Evolutionary conservation across 2,329 filamentous ascomycete species (phyloP).

Genomic region (Diaporthe sp.): DNA sequence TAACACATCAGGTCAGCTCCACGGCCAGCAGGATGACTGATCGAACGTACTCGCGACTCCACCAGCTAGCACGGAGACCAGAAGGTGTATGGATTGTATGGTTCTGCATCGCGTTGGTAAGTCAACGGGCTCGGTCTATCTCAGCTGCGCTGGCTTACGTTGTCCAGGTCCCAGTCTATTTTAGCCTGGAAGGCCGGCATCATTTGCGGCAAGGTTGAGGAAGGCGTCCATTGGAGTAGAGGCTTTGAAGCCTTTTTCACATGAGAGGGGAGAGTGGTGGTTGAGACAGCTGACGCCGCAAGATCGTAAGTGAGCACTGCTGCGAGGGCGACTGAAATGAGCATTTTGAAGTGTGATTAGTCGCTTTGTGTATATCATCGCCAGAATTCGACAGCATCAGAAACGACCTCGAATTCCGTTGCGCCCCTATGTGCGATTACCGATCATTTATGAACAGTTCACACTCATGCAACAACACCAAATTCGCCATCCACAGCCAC

Average conservation of each 20-base stretch:
- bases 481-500: neutral
- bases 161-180: constrained; percentile 2
- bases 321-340: neutral
- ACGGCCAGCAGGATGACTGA: neutral
- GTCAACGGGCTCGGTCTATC: neutral
- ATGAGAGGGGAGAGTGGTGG: neutral
- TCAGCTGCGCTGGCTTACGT: neutral
- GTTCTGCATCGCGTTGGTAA: neutral
- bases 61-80: neutral
- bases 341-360: neutral
- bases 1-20: neutral
- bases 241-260: neutral
- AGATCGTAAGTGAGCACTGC: neutral
- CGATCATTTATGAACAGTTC: neutral
- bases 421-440: no score
- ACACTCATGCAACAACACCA: neutral
- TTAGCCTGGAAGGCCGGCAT: neutral
- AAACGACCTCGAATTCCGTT: neutral
- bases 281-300: neutral
- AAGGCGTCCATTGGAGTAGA: constrained; percentile 1
- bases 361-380: neutral
- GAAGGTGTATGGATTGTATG: constrained; percentile 1
- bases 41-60: neutral
- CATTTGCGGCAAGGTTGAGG: neutral
- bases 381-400: neutral